These are phyloP conservation scores for Pleurotus cornucopiae DNA, from an alignment of 768 basidiomycete genomes.

Conservation along the genomic window DNA sequence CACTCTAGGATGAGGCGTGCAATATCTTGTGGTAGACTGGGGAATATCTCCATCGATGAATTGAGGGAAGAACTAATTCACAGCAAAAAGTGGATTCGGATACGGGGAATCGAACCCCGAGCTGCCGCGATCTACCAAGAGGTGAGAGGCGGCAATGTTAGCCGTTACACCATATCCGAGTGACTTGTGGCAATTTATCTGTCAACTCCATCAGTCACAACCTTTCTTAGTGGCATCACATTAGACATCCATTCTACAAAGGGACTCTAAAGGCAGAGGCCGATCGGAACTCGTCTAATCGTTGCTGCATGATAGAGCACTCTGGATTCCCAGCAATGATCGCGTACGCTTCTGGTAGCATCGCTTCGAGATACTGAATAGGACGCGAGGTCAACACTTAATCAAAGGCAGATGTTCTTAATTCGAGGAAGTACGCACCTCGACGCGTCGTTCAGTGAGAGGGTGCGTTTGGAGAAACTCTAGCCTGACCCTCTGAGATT, in stretches of 20 bases:
- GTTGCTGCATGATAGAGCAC: constrained; percentile 40
- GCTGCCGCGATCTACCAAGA: constrained; percentile 34
- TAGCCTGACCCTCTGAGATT: constrained; percentile 16
- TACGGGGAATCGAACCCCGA: constrained; percentile 58
- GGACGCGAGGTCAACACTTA: not conserved
- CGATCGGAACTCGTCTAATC: constrained; percentile 28
- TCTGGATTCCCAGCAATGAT: constrained; percentile 52
- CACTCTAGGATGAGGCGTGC: constrained; percentile 15
- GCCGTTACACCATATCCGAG: constrained; percentile 53
- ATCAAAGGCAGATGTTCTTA: too few relatives aligned
- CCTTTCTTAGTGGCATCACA: too few relatives aligned
- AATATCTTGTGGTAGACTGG: constrained; percentile 13
- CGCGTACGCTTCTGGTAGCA: constrained; percentile 54
- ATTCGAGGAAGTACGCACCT: constrained; percentile 37
- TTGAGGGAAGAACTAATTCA: too few relatives aligned
- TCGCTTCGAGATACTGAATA: constrained; percentile 44
- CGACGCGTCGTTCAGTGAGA: constrained; percentile 61
- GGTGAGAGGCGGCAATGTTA: constrained; percentile 56
- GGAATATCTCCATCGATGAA: not conserved
- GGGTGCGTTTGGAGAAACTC: constrained; percentile 86
- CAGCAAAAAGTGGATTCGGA: not conserved
- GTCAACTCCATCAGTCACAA: too few relatives aligned
- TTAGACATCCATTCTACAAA: not conserved
- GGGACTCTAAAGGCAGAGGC: constrained; percentile 3
- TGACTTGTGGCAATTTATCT: too few relatives aligned